These are phyloP conservation scores for Acacia melanoxylon DNA, from an alignment of 306 rosid species.

Conservation along the genomic window DNA sequence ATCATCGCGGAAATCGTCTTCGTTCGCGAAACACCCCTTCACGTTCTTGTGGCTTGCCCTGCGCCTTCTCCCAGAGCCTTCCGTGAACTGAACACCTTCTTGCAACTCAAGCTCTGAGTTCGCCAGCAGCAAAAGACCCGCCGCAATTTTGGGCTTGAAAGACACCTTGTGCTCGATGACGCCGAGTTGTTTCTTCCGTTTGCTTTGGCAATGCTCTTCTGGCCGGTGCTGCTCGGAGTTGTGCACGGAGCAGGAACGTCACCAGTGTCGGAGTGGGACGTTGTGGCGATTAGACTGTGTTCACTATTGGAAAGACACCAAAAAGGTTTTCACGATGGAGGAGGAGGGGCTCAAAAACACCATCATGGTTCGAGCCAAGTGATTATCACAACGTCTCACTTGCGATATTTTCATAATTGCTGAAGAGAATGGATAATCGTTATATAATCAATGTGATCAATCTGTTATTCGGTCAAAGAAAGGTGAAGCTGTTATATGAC, in stretches of 20 bases:
- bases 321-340: not conserved
- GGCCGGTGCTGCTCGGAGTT: not conserved
- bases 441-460: too few species aligned
- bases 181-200: conserved; percentile 45
- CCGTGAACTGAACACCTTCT: conserved; percentile 75
- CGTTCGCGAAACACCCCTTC: conserved; percentile 63
- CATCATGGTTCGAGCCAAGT: not conserved
- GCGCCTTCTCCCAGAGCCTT: conserved; percentile 73
- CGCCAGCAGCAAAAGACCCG: conserved; percentile 58
- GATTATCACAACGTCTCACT: conserved; percentile 8
- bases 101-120: conserved; percentile 54
- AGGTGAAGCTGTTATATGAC: too few species aligned
- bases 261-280: conserved; percentile 2
- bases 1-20: not conserved
- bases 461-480: too few species aligned
- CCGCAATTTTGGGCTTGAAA: conserved; percentile 49
- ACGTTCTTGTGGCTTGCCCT: conserved; percentile 77
- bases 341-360: not conserved
- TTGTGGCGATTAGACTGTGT: not conserved
- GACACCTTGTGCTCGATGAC: not conserved
- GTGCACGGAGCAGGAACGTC: not conserved
- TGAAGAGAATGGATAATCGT: too few species aligned
- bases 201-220: conserved; percentile 25
- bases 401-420: too few species aligned
- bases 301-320: not conserved